Base-by-base conservation (phyloP, 768 basidiomycete genomes). In the Russula dissimulans region DNA sequence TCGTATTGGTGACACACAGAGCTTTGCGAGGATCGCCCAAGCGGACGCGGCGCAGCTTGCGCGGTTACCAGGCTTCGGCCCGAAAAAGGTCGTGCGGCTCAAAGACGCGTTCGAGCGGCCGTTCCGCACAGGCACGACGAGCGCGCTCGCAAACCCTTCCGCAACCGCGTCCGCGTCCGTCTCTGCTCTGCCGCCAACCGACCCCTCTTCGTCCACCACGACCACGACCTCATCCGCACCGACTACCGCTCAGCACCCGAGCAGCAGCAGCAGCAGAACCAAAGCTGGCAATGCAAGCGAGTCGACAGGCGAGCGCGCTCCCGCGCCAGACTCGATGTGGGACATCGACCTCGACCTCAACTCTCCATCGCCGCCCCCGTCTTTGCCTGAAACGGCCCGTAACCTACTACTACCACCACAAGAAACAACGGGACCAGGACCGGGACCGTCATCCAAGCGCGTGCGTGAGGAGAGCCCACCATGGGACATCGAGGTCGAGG, bases 91-190 rank as follows among this genome's bases (percentile, higher is more conserved):
- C 59, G 89, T 83, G 67, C 86, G 95, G 44, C 79, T 97, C 38
- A 86, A 87, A 66, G 95, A 91, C 58, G 91, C 94, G 0, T 95
- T 99, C 72, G 86, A 89, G 57, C 87, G 89, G 60, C 91, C 92
- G 0, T 89, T 99, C 72, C 79, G 87, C 53, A 85, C 88, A 59
- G 78, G 80, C 55, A 76, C 81, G 7, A 84, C 86, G 3, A 79
- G 75, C 47, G 73, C 73, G 34, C 17, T 49, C 53, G 51, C 22
- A 45, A 60, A 34, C 51, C 8, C 51, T 6, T 15, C 72, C 9
- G 26, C 44, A 14, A 12, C 54, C 22, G 15, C 54, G 17, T 26
- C 54, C 8, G 7, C 45, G n/a, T 26, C 22, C 22, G 22, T 26
- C 22, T 26, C 22, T 26, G 22, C 22, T 26, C 22, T 26, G 22